Evolutionary conservation across 768 basidiomycete genomes (phyloP).

Genomic region (Wakefieldia striispora): DNA sequence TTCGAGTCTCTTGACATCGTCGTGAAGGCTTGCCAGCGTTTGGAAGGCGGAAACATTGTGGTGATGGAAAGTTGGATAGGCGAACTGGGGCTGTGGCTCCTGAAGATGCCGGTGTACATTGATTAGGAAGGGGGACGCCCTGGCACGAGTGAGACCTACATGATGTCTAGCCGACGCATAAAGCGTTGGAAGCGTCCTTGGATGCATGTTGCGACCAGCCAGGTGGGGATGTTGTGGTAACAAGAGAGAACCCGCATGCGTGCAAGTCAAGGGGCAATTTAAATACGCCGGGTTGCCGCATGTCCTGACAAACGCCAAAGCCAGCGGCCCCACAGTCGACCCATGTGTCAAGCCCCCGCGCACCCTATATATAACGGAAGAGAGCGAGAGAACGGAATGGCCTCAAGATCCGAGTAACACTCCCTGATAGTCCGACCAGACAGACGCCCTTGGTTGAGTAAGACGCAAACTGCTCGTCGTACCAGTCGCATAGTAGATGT

Average conservation of each 20-base stretch:
- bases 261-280: slow-evolving; percentile 12
- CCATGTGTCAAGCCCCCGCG: slow-evolving; percentile 20
- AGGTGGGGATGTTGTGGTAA: slow-evolving; percentile 10
- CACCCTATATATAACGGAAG: slow-evolving; percentile 10
- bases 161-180: slow-evolving; percentile 21
- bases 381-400: slow-evolving; percentile 1
- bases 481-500: neutral
- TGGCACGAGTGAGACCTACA: slow-evolving; percentile 13
- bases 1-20: slow-evolving; percentile 17
- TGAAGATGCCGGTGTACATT: slow-evolving; percentile 1
- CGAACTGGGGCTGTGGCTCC: slow-evolving; percentile 10
- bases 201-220: slow-evolving; percentile 12
- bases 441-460: neutral
- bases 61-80: slow-evolving; percentile 14
- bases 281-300: slow-evolving; percentile 21
- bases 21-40: slow-evolving; percentile 16
- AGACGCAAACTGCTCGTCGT: neutral
- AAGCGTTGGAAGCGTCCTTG: slow-evolving; percentile 9
- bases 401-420: slow-evolving; percentile 5
- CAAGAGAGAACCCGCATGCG: slow-evolving; percentile 16
- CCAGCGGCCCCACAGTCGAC: slow-evolving; percentile 19
- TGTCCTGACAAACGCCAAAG: slow-evolving; percentile 16
- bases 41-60: slow-evolving; percentile 17
- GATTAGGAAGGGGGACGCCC: slow-evolving; percentile 6
- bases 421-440: slow-evolving; percentile 15